Evolutionary conservation across 768 basidiomycete species (phyloP).

Genomic region (Mycena kentingensis): DNA sequence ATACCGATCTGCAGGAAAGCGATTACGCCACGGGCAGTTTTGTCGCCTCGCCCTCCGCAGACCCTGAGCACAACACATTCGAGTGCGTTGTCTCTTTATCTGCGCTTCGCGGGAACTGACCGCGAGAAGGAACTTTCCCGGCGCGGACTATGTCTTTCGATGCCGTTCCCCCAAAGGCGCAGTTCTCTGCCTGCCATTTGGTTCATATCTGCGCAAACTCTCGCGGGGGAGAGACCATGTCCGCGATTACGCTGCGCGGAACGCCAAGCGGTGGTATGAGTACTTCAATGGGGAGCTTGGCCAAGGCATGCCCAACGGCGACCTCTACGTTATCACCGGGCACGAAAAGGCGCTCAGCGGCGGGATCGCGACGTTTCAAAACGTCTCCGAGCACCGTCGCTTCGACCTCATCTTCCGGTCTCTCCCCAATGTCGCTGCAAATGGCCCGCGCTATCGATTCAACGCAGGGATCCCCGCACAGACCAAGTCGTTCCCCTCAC

Average conservation of each 20-base stretch:
- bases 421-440: background rate
- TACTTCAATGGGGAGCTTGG: slow-evolving; percentile 16
- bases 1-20: background rate
- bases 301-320: slow-evolving; percentile 10
- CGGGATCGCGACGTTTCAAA: slow-evolving; percentile 19
- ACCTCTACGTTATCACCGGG: slow-evolving; percentile 26
- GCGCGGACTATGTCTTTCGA: background rate
- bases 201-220: slow-evolving; percentile 15
- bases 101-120: background rate
- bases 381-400: background rate
- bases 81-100: background rate
- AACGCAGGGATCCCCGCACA: background rate
- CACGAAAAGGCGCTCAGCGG: slow-evolving; percentile 20
- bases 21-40: background rate
- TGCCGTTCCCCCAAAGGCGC: slow-evolving; percentile 12
- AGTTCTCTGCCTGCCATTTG: slow-evolving; percentile 20
- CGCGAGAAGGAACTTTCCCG: background rate
- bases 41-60: background rate
- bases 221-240: slow-evolving; percentile 1
- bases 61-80: background rate
- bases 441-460: background rate
- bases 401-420: background rate
- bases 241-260: slow-evolving; percentile 12
- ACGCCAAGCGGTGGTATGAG: slow-evolving; percentile 23
- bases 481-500: background rate